These are phyloP conservation scores for Botryosphaeria agaves DNA, from an alignment of 2,329 filamentous ascomycete genomes.

Conservation along the genomic window DNA sequence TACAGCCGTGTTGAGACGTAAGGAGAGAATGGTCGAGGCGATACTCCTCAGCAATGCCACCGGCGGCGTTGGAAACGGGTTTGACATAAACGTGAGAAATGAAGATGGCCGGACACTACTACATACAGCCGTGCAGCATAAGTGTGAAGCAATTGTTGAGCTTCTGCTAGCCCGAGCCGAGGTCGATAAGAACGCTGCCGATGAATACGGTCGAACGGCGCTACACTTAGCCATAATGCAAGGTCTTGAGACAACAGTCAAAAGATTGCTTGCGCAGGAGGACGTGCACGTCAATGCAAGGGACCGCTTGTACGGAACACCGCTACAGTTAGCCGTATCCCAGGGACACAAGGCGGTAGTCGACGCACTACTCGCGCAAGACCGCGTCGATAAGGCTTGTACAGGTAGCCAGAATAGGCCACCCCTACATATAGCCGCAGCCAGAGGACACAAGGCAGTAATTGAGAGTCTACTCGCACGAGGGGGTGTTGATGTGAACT, in stretches of 20 bases:
- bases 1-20: no score
- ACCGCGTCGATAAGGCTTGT: background rate
- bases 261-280: background rate
- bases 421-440: background rate
- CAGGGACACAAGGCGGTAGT: background rate
- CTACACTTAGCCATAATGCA: background rate
- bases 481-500: constrained; percentile 1
- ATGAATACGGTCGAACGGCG: no score
- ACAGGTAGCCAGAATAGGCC: background rate
- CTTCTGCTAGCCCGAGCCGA: background rate
- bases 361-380: background rate
- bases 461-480: constrained; percentile 1
- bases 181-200: background rate
- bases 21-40: no score
- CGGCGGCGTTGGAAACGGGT: no score
- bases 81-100: no score
- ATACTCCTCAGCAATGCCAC: no score
- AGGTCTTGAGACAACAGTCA: background rate
- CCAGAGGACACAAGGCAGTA: background rate
- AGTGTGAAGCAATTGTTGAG: no score
- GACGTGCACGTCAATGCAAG: background rate
- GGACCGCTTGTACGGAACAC: background rate
- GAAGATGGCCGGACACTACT: no score
- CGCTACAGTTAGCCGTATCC: background rate
- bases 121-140: no score